Evolutionary conservation across 2,329 filamentous ascomycete genomes (phyloP).

Genomic region (Exophiala viscosa): DNA sequence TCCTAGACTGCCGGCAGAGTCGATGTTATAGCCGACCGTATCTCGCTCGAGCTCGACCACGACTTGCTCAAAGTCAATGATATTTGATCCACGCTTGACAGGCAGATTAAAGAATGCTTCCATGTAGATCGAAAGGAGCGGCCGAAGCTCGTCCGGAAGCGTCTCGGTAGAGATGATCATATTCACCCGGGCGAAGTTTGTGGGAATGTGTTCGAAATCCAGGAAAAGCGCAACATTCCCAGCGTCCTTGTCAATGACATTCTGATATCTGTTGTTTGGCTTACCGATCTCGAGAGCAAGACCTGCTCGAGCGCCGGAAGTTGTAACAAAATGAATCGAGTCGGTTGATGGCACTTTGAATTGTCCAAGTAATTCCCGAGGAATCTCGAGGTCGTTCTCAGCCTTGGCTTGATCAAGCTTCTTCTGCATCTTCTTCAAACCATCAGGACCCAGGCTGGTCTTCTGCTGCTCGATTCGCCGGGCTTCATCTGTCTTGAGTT

Average conservation of each 20-base stretch:
- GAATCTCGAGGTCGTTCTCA: conserved; percentile 85
- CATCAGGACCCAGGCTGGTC: conserved; percentile 73
- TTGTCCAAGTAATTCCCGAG: conserved; percentile 70
- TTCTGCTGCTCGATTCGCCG: conserved; percentile 74
- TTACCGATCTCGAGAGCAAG: conserved; percentile 68
- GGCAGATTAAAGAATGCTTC: conserved; percentile 95
- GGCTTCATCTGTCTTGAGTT: conserved; percentile 77
- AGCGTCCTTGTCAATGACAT: conserved; percentile 67
- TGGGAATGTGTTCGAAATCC: conserved; percentile 94
- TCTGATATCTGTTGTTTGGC: conserved; percentile 67
- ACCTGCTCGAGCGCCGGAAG: conserved; percentile 77
- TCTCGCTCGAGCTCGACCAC: conserved; percentile 88
- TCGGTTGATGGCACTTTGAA: conserved; percentile 82
- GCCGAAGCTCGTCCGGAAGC: conserved; percentile 76
- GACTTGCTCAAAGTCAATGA: conserved; percentile 83
- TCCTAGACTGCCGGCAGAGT: conserved; percentile 63
- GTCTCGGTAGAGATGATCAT: conserved; percentile 74
- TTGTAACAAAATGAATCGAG: conserved; percentile 92
- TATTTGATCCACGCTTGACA: conserved; percentile 69
- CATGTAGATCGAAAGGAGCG: conserved; percentile 76
- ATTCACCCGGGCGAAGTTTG: conserved; percentile 84
- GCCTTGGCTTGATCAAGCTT: conserved; percentile 78
- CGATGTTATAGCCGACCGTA: conserved; percentile 77
- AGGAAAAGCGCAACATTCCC: conserved; percentile 73
- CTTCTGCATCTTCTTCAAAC: conserved; percentile 68